Percentiles rank a stretch among this genome's conserved stretches.
Evolutionary conservation across 2,329 filamentous ascomycete genomes (phyloP).

Genomic region (Neonectria neomacrospora): DNA sequence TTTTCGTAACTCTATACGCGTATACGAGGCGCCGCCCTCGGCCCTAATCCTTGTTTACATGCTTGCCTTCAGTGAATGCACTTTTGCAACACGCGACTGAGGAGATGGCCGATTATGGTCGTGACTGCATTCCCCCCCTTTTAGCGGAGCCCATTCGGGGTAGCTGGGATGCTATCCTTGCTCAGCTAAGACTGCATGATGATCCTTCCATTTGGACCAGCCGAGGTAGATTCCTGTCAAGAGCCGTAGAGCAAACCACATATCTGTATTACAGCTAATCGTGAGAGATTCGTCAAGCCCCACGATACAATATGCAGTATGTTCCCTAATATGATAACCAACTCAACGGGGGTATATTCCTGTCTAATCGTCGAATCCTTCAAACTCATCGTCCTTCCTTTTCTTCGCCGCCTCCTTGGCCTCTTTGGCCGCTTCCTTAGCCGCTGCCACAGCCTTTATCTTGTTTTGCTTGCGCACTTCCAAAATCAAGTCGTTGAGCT

Average conservation of each 20-base stretch:
- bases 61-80: neutral
- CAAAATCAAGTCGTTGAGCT: slow-evolving; percentile 72
- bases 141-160: neutral
- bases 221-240: neutral
- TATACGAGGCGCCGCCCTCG: neutral
- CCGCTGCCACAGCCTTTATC: slow-evolving; percentile 50
- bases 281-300: neutral
- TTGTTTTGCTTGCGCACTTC: slow-evolving; percentile 70
- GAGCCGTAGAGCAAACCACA: neutral
- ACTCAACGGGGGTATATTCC: slow-evolving; percentile 42
- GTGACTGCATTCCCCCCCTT: neutral
- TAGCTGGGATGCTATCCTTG: neutral
- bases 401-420: slow-evolving; percentile 44
- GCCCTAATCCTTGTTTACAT: neutral
- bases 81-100: neutral
- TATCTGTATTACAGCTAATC: neutral
- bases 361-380: slow-evolving; percentile 65
- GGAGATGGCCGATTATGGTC: neutral
- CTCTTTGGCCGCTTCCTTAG: slow-evolving; percentile 37
- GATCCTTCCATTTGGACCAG: neutral
- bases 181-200: neutral
- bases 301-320: neutral
- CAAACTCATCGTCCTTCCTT: slow-evolving; percentile 63
- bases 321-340: neutral
- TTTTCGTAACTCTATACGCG: slow-evolving; percentile 2